Evolutionary conservation across 2,329 filamentous ascomycete genomes (phyloP).

Genomic region (Aspergillus phoenicis): DNA sequence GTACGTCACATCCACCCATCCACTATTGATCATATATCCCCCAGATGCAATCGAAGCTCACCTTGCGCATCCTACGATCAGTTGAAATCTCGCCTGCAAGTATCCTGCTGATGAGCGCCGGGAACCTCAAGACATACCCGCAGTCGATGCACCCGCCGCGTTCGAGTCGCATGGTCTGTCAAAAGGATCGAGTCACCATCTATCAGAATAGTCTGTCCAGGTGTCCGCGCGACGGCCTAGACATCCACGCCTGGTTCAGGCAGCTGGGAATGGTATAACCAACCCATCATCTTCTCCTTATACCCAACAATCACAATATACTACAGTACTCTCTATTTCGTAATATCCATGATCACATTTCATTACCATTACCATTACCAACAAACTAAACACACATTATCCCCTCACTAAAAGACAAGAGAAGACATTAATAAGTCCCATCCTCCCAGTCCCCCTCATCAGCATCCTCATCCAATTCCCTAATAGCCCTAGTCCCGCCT

Average conservation of each 20-base stretch:
- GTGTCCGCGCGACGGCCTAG: background rate
- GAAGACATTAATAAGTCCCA: background rate
- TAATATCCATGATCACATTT: background rate
- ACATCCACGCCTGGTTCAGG: background rate
- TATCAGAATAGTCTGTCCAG: background rate
- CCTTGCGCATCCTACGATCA: background rate
- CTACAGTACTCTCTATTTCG: too few species aligned
- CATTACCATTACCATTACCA: background rate
- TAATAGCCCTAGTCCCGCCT: background rate
- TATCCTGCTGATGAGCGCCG: background rate
- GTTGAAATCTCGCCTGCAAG: background rate
- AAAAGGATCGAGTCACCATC: background rate
- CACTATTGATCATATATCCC: background rate
- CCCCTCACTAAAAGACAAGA: background rate
- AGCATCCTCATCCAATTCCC: background rate
- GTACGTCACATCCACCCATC: too few species aligned
- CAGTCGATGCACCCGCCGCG: background rate
- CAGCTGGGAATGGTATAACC: background rate
- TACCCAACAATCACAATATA: too few species aligned
- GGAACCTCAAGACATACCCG: background rate
- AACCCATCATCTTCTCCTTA: background rate
- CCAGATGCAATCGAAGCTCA: constrained; percentile 3
- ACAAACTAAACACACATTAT: background rate
- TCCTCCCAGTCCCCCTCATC: background rate
- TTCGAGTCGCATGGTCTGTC: background rate